Percentiles rank a stretch among this genome's conserved stretches.
Evolutionary conservation across 805 yeast genomes (phyloP).

Genomic region (Saccharomycopsis fibuligera): DNA sequence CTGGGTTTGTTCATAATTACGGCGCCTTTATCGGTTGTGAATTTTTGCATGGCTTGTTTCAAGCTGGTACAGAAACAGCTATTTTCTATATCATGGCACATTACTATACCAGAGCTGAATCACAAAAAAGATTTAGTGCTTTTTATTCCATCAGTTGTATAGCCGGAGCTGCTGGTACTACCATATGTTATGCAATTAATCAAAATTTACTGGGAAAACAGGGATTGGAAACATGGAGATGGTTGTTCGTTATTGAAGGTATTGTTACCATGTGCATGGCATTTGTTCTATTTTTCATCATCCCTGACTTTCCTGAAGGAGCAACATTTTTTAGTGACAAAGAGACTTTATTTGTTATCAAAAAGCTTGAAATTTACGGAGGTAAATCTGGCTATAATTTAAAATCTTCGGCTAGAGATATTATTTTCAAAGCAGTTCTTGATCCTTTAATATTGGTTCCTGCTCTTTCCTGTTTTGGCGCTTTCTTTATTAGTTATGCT

Average conservation of each 20-base stretch:
- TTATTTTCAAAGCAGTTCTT: constrained; percentile 39
- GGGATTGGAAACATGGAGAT: constrained; percentile 44
- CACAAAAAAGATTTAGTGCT: constrained; percentile 62
- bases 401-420: constrained; percentile 40
- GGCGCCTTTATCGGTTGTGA: constrained; percentile 59
- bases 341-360: constrained; percentile 35
- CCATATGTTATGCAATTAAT: constrained; percentile 54
- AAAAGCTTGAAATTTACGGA: constrained; percentile 21
- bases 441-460: constrained; percentile 53
- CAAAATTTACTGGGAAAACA: constrained; percentile 34
- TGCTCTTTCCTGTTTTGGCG: constrained; percentile 56
- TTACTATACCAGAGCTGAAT: constrained; percentile 59
- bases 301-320: constrained; percentile 48
- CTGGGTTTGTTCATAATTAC: constrained; percentile 56
- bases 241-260: constrained; percentile 48
- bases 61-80: constrained; percentile 70
- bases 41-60: constrained; percentile 59
- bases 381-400: constrained; percentile 41
- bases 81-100: constrained; percentile 63
- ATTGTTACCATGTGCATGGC: constrained; percentile 29
- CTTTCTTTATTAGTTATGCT: constrained; percentile 66
- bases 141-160: constrained; percentile 61
- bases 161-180: constrained; percentile 75
- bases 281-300: constrained; percentile 32
- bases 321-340: constrained; percentile 31